These are phyloP conservation scores for Ceriops tagal DNA, from an alignment of 345 rosid species.

Conservation along the genomic window DNA sequence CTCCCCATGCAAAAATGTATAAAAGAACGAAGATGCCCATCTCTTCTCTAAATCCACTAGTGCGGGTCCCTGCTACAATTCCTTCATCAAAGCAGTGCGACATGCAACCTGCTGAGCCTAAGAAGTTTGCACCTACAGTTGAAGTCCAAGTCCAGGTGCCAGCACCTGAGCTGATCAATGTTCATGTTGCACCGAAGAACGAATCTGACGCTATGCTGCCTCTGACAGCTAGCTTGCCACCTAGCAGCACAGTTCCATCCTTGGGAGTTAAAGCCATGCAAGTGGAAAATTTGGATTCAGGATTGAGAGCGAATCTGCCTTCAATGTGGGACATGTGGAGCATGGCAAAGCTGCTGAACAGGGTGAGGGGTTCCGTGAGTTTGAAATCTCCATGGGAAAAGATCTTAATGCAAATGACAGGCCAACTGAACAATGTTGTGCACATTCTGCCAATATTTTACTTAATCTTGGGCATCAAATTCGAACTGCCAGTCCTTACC, in stretches of 20 bases:
- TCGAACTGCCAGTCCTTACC: conserved; percentile 28
- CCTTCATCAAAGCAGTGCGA: conserved; percentile 23
- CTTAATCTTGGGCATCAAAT: conserved; percentile 29
- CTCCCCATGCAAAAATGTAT: conserved; percentile 20
- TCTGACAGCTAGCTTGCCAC: conserved; percentile 25
- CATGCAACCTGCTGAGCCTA: conserved; percentile 31
- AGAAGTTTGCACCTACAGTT: conserved; percentile 18
- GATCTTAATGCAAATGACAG: conserved; percentile 21
- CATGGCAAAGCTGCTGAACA: conserved; percentile 21
- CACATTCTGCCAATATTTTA: conserved; percentile 22
- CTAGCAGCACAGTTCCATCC: conserved; percentile 25
- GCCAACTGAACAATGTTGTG: conserved; percentile 17
- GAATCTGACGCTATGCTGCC: conserved; percentile 26
- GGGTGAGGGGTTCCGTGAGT: conserved; percentile 25
- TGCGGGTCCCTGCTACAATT: conserved; percentile 13
- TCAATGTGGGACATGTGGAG: conserved; percentile 17
- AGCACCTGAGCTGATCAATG: conserved; percentile 18
- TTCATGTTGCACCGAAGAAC: conserved; percentile 17
- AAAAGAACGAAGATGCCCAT: conserved; percentile 38
- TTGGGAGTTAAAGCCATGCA: conserved; percentile 13
- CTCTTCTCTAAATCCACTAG: conserved; percentile 30
- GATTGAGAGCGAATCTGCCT: conserved; percentile 22
- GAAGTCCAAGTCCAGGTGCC: conserved; percentile 15
- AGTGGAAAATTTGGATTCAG: conserved; percentile 29
- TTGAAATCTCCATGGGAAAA: conserved; percentile 26